Conservation (phyloP, 2,329 filamentous ascomycete genomes). For the Thielaviopsis euricoi region DNA sequence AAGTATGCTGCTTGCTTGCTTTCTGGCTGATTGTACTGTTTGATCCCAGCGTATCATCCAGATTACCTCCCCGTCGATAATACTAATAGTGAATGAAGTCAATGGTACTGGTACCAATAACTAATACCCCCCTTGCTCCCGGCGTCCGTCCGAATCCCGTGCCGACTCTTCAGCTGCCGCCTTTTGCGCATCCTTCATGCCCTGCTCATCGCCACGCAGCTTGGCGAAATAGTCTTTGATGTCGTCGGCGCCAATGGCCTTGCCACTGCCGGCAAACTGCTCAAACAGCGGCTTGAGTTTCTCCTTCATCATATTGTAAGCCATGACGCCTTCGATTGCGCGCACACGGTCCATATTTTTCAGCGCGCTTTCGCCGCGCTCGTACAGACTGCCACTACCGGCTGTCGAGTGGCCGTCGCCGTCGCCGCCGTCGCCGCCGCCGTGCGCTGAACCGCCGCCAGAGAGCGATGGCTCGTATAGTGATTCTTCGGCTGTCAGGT, state of each 20-base stretch:
- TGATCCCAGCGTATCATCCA: background rate
- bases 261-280: conserved; percentile 81
- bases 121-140: conserved; percentile 39
- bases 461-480: conserved; percentile 85
- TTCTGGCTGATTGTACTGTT: too few relatives aligned
- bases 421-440: conserved; percentile 28
- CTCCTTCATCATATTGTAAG: conserved; percentile 90
- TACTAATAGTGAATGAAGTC: too few relatives aligned
- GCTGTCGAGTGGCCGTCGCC: conserved; percentile 36
- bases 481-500: conserved; percentile 88
- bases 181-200: conserved; percentile 45
- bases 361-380: conserved; percentile 82
- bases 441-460: conserved; percentile 38
- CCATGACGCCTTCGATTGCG: conserved; percentile 94
- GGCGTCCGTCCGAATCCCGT: conserved; percentile 18
- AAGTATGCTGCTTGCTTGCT: too few relatives aligned
- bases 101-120: too few relatives aligned
- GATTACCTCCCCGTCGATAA: too few relatives aligned
- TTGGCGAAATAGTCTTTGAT: conserved; percentile 96
- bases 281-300: conserved; percentile 90
- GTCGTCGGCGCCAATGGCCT: conserved; percentile 81
- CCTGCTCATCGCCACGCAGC: conserved; percentile 71
- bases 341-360: conserved; percentile 83
- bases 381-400: conserved; percentile 69
- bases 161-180: conserved; percentile 29